Conservation (phyloP, 805 yeast species). For the Hanseniaspora jakobsenii region DNA sequence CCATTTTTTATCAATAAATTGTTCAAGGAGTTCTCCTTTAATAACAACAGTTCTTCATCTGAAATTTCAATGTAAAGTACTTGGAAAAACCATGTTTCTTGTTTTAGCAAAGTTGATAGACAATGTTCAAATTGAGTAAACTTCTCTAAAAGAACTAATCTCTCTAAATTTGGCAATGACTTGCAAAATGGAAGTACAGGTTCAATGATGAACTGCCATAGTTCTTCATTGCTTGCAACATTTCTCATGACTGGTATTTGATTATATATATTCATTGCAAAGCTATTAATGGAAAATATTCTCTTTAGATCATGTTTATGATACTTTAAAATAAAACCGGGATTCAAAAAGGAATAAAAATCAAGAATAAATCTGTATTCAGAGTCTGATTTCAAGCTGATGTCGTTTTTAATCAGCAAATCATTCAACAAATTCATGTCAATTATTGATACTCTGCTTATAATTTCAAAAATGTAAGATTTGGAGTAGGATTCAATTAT, state of each 20-base stretch:
- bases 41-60: constrained; percentile 4
- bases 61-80: not conserved
- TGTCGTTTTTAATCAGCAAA: not conserved
- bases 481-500: constrained; percentile 12
- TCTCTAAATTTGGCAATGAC: constrained; percentile 2
- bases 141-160: constrained; percentile 10
- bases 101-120: constrained; percentile 6
- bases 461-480: constrained; percentile 11
- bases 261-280: not conserved
- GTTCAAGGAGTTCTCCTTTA: constrained; percentile 9
- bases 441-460: constrained; percentile 6
- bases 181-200: constrained; percentile 12
- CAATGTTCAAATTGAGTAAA: constrained; percentile 12
- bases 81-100: constrained; percentile 13
- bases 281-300: not conserved
- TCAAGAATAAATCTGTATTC: constrained; percentile 13
- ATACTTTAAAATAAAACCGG: constrained; percentile 3
- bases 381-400: constrained; percentile 1
- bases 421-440: not conserved
- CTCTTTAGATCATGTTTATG: constrained; percentile 7
- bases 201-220: constrained; percentile 7
- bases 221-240: constrained; percentile 1
- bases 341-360: constrained; percentile 12
- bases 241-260: constrained; percentile 11
- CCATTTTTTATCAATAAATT: constrained; percentile 12